Base-by-base conservation (phyloP, 2,329 filamentous ascomycete species). In the Aspergillus terreus region DNA sequence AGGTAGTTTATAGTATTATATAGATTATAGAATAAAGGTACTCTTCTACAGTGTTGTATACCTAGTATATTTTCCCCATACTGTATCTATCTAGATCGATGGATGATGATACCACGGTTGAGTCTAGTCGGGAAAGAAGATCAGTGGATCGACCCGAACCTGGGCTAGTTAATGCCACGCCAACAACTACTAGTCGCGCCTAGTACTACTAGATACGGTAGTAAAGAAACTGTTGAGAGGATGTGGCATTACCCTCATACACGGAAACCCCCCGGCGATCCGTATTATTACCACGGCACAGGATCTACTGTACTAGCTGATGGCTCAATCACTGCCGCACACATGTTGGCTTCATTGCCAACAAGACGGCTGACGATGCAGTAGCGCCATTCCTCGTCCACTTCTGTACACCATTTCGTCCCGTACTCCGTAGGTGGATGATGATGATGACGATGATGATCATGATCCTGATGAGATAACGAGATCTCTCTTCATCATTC, bases 301-400 rank as follows among this genome's bases (percentile, higher is more conserved):
- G 14, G 32, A 14, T 19, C 15, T 38, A 32, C 42, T 25, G 32
- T 38, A 32, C 42, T 25, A 35, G 44, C 47, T 55, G 52, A 57
- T 45, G 55, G 41, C 35, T 56, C 58, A 56, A 57, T 57, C 54
- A 53, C 25, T 51, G 48, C 45, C 10, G 55, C 53, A 58, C 58
- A 59, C 58, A 59, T 60, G 53, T 58, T 55, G 53, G 38, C 21
- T 52, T 50, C 36, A 47, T 56, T 53, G 55, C 50, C 53, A 54
- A 52, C 54, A 57, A 56, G 54, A 52, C 55, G 51, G 59, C 56
- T 58, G 53, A 59, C 52, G n/a, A 25, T 58, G 56, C 59, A 59
- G 55, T 57, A 60, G 59, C 55, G 54, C 48, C 51, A 58, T 50
- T 46, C 33, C 53, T 44, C 48, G 25, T 49, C 54, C 48, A 45